Evolutionary conservation across 768 basidiomycete genomes (phyloP).

Genomic region (Ramaria sp.): DNA sequence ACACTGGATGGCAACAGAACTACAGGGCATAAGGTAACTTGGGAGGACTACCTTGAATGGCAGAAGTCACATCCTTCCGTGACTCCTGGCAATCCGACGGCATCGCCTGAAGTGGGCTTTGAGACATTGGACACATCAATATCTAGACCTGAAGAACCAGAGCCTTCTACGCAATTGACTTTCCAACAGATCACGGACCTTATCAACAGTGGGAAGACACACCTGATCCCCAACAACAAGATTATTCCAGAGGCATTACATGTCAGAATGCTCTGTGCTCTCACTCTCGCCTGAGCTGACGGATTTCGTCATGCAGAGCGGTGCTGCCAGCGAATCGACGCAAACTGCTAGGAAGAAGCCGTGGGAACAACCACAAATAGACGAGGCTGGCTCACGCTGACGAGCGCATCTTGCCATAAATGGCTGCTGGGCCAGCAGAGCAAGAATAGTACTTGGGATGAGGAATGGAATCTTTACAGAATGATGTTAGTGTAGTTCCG

Average conservation of each 20-base stretch:
- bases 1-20: background rate
- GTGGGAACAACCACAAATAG: constrained; percentile 39
- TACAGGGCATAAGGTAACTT: background rate
- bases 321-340: constrained; percentile 44
- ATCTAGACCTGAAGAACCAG: background rate
- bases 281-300: background rate
- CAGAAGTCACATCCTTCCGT: constrained; percentile 1
- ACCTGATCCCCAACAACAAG: constrained; percentile 73
- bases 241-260: constrained; percentile 55
- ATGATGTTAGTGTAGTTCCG: too few relatives aligned
- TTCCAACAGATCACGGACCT: constrained; percentile 60
- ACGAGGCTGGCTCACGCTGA: too few relatives aligned
- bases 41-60: constrained; percentile 7
- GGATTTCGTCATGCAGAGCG: constrained; percentile 28
- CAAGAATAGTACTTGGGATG: too few relatives aligned
- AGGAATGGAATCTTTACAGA: too few relatives aligned
- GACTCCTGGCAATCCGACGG: background rate
- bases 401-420: too few relatives aligned
- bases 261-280: constrained; percentile 27
- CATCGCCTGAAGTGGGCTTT: background rate
- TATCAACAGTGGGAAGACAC: constrained; percentile 59
- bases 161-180: constrained; percentile 24
- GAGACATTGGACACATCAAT: background rate
- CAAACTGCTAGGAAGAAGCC: constrained; percentile 48
- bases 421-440: too few relatives aligned